Base-by-base conservation (phyloP, 2,329 filamentous ascomycete genomes). In the Paraphoma sp. region DNA sequence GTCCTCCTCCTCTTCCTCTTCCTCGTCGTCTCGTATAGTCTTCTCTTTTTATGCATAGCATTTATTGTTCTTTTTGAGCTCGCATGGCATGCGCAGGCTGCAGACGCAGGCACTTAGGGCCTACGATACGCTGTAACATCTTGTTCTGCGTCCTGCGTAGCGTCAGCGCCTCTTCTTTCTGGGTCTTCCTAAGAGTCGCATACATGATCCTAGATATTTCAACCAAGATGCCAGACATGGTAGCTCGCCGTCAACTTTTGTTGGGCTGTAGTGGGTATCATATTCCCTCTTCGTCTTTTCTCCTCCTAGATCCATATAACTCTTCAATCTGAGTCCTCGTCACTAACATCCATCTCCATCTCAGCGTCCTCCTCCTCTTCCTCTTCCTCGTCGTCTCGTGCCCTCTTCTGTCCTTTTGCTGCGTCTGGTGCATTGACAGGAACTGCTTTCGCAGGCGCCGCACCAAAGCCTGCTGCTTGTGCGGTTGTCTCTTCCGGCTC, bases 311-410 rank as follows among this genome's bases (percentile, higher is more conserved):
- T 36, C 9, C 33, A 10, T 36, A 29, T 18, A 31, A 2, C 8
- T n/a, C 11, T 29, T 54, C 60, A 71, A 43, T 71, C 68, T 65
- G 83, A 86, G 71, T 94, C 91, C 65, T 91, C 90, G 70, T 92
- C 89, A 56, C 88, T 90, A 67, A 92, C 89, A 63, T 90, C 84
- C 84, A 86, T 86, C 18, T 82, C 80, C 48, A 86, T 87, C 43
- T 81, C 81, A 3, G 84, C 85, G 18, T 79, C 80, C 2, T 79
- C 81, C 44, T 83, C 83, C 53, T 84, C 83, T 40, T 85, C 76
- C 38, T 79, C 84, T 51, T 89, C 86, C 36, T 83, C 82, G 46
- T 80, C 86, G 48, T 89, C 87, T 66, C 90, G 84, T 55, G 84
- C 82, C 69, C 92, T 84, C 80, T 96, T 96, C 67, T 82, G 76